Evolutionary conservation across 2,329 filamentous ascomycete genomes (phyloP), one percentile per base, ranked within the genome.

Genomic region (Colletotrichum sp.): DNA sequence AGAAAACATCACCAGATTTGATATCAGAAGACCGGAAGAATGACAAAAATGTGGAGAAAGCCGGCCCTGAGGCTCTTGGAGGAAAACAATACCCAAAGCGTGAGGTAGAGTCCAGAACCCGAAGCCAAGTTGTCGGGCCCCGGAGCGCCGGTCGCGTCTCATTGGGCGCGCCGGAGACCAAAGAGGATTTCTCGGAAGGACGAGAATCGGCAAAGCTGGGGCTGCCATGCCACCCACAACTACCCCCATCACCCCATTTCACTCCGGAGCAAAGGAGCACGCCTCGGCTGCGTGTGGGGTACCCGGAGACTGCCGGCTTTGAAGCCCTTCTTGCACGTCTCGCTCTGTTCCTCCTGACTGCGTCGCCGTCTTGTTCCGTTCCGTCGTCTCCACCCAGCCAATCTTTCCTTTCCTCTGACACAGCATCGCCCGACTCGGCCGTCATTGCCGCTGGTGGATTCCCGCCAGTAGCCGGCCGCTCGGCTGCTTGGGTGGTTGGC

Each of bases 141-240:
- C 71, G 75, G 61, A 36, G 55, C 71, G 49, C 70, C 32, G 66
- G 71, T 27, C 32, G 66, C 44, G 67, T 49, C 74, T 69, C 36
- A 76, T 77, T 77, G 75, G 75, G 30, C 49, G 64, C 27, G 44
- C 57, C 61, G 57, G 49, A 36, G 44, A 22, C 16, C 27, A 44
- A 77, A 77, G 72, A 76, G 72, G 68, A 77, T 74, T 71, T 76
- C 63, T 75, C 75, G 75, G 77, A 72, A 78, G 59, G 69, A 63
- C 71, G 77, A 78, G 66, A 78, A 77, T 55, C 77, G 70, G 72
- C 55, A 62, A 34, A 65, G 61, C 59, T 67, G 72, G 72, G 69
- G 30, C 69, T 65, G 63, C 72, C 52, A 39, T 75, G 34, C 36
- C 30, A 73, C 62, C 44, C n/a, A 16, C 19, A 25, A 69, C 12